Evolutionary conservation across 345 rosid genomes (phyloP).

Genomic region (Gynandropsis gynandra): DNA sequence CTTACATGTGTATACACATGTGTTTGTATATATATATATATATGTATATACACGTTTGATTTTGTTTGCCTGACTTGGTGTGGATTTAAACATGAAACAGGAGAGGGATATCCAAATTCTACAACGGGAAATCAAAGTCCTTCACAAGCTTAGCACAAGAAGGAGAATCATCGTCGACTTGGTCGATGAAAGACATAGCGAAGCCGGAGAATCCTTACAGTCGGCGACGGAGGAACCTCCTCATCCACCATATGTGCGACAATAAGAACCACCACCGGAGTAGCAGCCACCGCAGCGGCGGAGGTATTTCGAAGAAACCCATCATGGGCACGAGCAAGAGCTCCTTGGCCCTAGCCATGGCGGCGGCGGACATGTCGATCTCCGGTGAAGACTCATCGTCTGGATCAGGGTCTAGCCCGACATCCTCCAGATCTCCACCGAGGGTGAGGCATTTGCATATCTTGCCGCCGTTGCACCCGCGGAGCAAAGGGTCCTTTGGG

Average conservation of each 20-base stretch:
- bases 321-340: constrained; percentile 51
- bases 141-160: constrained; percentile 52
- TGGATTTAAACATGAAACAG: constrained; percentile 41
- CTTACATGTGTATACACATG: too few species aligned
- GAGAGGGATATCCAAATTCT: constrained; percentile 75
- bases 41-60: neutral
- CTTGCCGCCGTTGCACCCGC: constrained; percentile 68
- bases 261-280: constrained; percentile 32
- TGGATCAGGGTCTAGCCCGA: constrained; percentile 41
- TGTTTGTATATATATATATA: too few species aligned
- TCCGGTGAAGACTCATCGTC: constrained; percentile 41
- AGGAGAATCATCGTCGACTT: constrained; percentile 39
- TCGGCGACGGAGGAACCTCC: constrained; percentile 47
- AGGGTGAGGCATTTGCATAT: constrained; percentile 22
- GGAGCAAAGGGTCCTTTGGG: constrained; percentile 27
- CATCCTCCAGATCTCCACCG: constrained; percentile 39
- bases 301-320: constrained; percentile 56
- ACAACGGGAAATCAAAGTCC: constrained; percentile 78
- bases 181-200: constrained; percentile 49
- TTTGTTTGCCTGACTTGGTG: neutral
- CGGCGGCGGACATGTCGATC: constrained; percentile 51
- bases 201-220: constrained; percentile 69
- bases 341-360: constrained; percentile 64
- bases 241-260: constrained; percentile 58
- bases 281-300: constrained; percentile 25